A percentile compares a stretch with the other conserved stretches of the same genome.
These are phyloP conservation scores for Ilyonectria destructans DNA, from an alignment of 2,329 filamentous ascomycete genomes.

Conservation along the genomic window DNA sequence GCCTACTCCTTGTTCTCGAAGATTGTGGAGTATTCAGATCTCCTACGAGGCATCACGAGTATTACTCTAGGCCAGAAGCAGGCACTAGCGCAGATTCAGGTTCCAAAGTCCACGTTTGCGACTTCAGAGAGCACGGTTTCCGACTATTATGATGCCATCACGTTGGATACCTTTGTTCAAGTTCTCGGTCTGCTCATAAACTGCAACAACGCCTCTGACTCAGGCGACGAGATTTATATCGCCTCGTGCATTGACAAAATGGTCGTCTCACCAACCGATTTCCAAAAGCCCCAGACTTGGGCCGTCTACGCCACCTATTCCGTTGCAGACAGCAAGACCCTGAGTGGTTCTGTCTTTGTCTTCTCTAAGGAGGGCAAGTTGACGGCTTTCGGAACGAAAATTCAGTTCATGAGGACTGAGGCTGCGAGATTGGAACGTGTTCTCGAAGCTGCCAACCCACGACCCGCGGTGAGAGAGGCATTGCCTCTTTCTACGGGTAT, in stretches of 20 bases:
- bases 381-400: conserved; percentile 32
- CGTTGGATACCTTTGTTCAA: conserved; percentile 44
- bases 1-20: conserved; percentile 39
- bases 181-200: conserved; percentile 44
- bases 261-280: conserved; percentile 36
- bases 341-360: conserved; percentile 38
- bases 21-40: conserved; percentile 39
- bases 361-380: conserved; percentile 32
- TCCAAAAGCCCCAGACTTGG: conserved; percentile 30
- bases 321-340: conserved; percentile 28
- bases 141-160: conserved; percentile 38
- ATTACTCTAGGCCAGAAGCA: conserved; percentile 34
- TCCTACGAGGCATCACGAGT: conserved; percentile 35
- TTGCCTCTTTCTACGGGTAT: background rate
- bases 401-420: conserved; percentile 37
- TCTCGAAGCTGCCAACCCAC: conserved; percentile 31
- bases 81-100: conserved; percentile 37
- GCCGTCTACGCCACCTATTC: conserved; percentile 40
- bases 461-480: background rate
- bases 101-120: conserved; percentile 25
- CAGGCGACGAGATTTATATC: conserved; percentile 37
- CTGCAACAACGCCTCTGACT: conserved; percentile 30
- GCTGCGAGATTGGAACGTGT: conserved; percentile 37
- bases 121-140: conserved; percentile 33
- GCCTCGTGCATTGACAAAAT: conserved; percentile 36